Evolutionary conservation across 2,329 filamentous ascomycete species (phyloP).

Genomic region (Penicillium sp.): DNA sequence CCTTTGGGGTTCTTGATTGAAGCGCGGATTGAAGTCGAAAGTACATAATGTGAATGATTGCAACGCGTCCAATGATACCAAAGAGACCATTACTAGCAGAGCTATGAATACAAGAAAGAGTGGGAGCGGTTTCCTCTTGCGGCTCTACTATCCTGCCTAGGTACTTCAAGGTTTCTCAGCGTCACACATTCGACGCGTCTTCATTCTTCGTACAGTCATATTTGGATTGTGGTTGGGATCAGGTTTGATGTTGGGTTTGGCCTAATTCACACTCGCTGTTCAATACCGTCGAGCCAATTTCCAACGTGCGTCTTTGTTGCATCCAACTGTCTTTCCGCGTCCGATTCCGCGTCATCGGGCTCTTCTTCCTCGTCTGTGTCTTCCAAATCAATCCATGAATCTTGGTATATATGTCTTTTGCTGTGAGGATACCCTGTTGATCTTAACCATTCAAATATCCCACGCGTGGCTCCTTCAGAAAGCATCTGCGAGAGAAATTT

Average conservation of each 20-base stretch:
- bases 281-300: constrained; percentile 3
- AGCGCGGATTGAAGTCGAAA: neutral
- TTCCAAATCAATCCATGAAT: constrained; percentile 21
- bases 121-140: too few species aligned
- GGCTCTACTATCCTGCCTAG: too few species aligned
- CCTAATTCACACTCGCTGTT: neutral
- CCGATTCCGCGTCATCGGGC: too few species aligned
- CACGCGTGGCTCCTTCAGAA: constrained; percentile 15
- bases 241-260: too few species aligned
- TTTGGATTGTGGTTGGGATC: too few species aligned
- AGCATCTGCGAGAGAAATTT: constrained; percentile 2
- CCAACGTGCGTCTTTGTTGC: constrained; percentile 1
- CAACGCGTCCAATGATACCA: too few species aligned
- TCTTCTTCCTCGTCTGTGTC: constrained; percentile 13
- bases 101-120: too few species aligned
- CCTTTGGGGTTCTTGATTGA: neutral
- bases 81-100: too few species aligned
- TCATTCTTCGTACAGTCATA: too few species aligned
- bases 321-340: neutral
- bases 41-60: neutral
- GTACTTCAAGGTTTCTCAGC: too few species aligned
- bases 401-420: constrained; percentile 18
- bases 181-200: too few species aligned
- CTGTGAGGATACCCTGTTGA: constrained; percentile 18
- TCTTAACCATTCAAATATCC: constrained; percentile 22